Percentiles rank a stretch among this genome's conserved stretches.
phyloP scores from a whole-genome alignment of 768 basidiomycete species.

The Rhizopogon roseolus region DNA sequence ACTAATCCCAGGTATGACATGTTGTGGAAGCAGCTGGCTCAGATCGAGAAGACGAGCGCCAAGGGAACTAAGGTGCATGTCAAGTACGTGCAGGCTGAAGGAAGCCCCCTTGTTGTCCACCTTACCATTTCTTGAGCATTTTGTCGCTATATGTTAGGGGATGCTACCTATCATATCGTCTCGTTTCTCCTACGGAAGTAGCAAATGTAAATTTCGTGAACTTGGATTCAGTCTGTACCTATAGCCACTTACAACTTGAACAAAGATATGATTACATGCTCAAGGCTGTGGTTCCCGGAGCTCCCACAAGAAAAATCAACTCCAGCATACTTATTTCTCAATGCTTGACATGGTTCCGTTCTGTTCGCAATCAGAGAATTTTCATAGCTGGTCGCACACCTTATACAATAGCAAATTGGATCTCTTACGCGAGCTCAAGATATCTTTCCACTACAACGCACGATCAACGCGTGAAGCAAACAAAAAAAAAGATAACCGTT shows the following conservation, averaged over 20 bases:
- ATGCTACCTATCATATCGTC: too few relatives aligned
- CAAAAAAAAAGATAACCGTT: not conserved
- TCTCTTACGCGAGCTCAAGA: constrained; percentile 64
- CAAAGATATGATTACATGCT: too few relatives aligned
- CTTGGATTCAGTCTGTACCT: too few relatives aligned
- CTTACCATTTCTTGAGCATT: not conserved
- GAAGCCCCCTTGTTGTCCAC: not conserved
- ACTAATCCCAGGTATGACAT: not conserved
- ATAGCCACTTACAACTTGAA: too few relatives aligned
- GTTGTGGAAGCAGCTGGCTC: not conserved
- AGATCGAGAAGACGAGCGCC: not conserved
- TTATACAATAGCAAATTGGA: not conserved
- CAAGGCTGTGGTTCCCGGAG: too few relatives aligned
- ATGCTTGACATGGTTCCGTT: not conserved
- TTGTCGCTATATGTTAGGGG: too few relatives aligned
- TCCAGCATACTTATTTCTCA: too few relatives aligned
- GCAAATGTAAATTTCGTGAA: too few relatives aligned
- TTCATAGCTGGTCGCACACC: not conserved
- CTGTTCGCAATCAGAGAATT: not conserved
- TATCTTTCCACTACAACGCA: constrained; percentile 67
- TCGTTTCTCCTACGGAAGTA: too few relatives aligned
- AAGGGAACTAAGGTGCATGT: not conserved
- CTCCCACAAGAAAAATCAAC: too few relatives aligned
- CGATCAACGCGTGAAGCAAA: constrained; percentile 4
- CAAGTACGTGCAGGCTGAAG: not conserved